A percentile compares a stretch with the other conserved stretches of the same genome.
Conservation (phyloP, 2,329 filamentous ascomycete genomes). For the Penicillium sp. region DNA sequence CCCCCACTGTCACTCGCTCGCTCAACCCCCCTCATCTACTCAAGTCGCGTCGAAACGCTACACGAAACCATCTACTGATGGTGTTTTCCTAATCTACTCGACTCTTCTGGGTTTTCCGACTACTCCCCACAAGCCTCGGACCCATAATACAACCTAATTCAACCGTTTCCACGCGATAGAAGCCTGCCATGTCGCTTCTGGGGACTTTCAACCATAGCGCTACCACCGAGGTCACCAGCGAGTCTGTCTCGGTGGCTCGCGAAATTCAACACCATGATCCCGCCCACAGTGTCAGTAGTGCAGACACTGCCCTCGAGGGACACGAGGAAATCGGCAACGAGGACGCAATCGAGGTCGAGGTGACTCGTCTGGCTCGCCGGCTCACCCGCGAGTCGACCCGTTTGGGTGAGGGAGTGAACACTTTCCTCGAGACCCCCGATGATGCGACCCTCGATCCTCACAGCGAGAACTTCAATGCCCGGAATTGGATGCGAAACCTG, state of each 20-base stretch:
- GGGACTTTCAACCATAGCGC: slow-evolving; percentile 38
- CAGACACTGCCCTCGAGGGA: slow-evolving; percentile 31
- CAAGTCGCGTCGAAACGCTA: background rate
- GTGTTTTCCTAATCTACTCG: slow-evolving; percentile 1
- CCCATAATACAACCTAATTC: background rate
- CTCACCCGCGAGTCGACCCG: slow-evolving; percentile 41
- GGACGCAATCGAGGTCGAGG: slow-evolving; percentile 30
- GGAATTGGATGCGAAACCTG: slow-evolving; percentile 51
- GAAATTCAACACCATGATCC: slow-evolving; percentile 25
- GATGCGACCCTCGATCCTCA: slow-evolving; percentile 48
- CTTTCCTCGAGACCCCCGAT: slow-evolving; percentile 37
- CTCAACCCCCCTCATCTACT: background rate
- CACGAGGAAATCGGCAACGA: slow-evolving; percentile 27
- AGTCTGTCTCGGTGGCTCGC: slow-evolving; percentile 11
- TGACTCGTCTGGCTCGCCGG: slow-evolving; percentile 37
- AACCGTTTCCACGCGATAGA: background rate
- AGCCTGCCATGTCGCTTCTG: slow-evolving; percentile 37
- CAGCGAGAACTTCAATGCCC: slow-evolving; percentile 48
- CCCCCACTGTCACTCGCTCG: background rate
- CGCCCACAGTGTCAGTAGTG: slow-evolving; percentile 30
- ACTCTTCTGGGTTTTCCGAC: background rate
- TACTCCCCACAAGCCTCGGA: background rate
- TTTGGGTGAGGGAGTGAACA: slow-evolving; percentile 34
- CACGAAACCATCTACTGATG: background rate
- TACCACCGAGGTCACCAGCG: slow-evolving; percentile 13